Conservation (phyloP, 78 protist genomes). For the Dictyostelium firmibasis region DNA sequence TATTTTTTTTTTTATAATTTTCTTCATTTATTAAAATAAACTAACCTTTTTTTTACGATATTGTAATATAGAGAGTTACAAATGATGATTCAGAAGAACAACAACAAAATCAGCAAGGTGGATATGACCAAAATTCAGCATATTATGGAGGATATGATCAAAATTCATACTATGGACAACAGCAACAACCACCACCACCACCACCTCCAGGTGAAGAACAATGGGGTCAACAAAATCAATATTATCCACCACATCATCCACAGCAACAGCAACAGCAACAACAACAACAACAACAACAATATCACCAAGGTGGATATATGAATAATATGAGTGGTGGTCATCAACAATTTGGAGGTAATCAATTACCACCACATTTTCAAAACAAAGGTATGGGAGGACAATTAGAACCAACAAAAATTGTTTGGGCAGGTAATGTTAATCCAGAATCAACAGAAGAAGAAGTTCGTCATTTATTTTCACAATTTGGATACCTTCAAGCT, state of each 20-base stretch:
- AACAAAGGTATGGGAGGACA: background rate
- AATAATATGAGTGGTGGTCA: background rate
- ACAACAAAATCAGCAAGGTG: slow-evolving; percentile 2
- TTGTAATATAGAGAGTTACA: background rate
- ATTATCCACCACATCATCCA: background rate
- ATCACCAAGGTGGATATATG: background rate
- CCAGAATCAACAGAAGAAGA: slow-evolving; percentile 70
- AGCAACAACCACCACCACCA: too few species aligned
- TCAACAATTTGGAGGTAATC: background rate
- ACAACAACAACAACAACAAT: background rate
- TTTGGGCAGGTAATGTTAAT: slow-evolving; percentile 69
- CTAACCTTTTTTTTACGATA: too few species aligned
- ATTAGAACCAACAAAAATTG: slow-evolving; percentile 45
- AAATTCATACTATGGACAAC: background rate
- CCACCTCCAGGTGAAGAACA: background rate
- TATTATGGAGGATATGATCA: background rate
- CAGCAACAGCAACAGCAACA: too few species aligned
- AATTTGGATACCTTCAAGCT: slow-evolving; percentile 52
- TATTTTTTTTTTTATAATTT: background rate
- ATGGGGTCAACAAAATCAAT: background rate
- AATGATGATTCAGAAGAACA: slow-evolving; percentile 23
- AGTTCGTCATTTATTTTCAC: slow-evolving; percentile 26
- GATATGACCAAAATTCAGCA: background rate
- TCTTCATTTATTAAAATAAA: background rate
- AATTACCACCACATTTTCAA: background rate